Evolutionary conservation across 352 stramenopile genomes (phyloP), one percentile per base, ranked within the genome.

Genomic region (Globisporangium cederbergense): DNA sequence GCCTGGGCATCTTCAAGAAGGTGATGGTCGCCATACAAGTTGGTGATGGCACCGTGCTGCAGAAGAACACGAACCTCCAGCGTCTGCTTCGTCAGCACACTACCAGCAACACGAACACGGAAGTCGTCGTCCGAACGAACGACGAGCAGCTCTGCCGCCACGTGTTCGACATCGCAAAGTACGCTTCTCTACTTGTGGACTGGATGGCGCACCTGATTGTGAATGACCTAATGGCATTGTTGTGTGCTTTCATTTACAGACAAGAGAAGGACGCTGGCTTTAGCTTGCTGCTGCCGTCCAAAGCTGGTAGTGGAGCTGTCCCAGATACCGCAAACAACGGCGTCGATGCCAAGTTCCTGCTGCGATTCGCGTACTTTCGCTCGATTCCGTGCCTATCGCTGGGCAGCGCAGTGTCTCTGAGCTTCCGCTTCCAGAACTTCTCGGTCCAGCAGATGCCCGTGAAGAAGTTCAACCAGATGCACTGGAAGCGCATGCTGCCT

Each of bases 401-500:
- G 8, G 85, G 77, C 9, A 87, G 76, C 60, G 74, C 74, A 34
- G 57, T 93, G n/a, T 93, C 84, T 11, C 65, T 95, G 30, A 89
- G 78, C 61, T 92, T 91, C 57, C 81, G 84, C 22, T 95, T 95
- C 58, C 72, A 79, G 53, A 89, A 86, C 28, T 91, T 93, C 45
- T 46, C 65, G 0, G 81, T 77, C 6, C 64, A 38, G 30, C 77
- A 91, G 51, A 75, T 95, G 36, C 80, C 82, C 57, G 80, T 89
- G 10, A 71, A 73, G n/a, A 93, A 91, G 67, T 93, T 93, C 58
- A 92, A 93, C 40, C 66, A 79, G 30, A 92, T 92, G 80, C 87
- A 95, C 68, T 95, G 87, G 87, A 81, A 73, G 64, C 87, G 87
- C 34, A 93, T 93, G 84, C 62, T 95, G 34, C 87, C 87, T 34